Evolutionary conservation across 2,329 filamentous ascomycete genomes (phyloP).

Genomic region (Colletotrichum cereale): DNA sequence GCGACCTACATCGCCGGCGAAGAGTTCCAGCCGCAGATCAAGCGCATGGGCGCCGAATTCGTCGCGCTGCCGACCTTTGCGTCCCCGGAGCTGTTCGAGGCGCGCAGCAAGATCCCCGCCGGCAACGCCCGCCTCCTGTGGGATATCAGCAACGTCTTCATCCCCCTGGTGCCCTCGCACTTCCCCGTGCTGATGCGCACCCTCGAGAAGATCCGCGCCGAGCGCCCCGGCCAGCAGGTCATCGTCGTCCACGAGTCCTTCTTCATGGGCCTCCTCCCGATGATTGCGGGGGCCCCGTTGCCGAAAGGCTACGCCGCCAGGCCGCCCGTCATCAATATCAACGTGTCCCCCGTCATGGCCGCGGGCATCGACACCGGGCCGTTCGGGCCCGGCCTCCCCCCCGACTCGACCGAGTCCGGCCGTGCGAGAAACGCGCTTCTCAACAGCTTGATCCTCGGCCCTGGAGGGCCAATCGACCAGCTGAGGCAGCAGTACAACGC

Average conservation of each 20-base stretch:
- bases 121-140: slow-evolving; percentile 48
- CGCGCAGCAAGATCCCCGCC: slow-evolving; percentile 39
- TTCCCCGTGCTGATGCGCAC: slow-evolving; percentile 50
- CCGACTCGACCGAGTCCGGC: slow-evolving; percentile 52
- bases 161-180: slow-evolving; percentile 49
- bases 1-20: slow-evolving; percentile 56
- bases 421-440: slow-evolving; percentile 50
- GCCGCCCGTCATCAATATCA: slow-evolving; percentile 55
- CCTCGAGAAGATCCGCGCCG: slow-evolving; percentile 50
- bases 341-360: slow-evolving; percentile 52
- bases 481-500: slow-evolving; percentile 43
- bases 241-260: slow-evolving; percentile 58
- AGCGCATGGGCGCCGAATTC: slow-evolving; percentile 54
- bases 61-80: slow-evolving; percentile 41
- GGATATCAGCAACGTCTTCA: slow-evolving; percentile 51
- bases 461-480: slow-evolving; percentile 43
- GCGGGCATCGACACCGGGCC: slow-evolving; percentile 55
- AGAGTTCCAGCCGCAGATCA: slow-evolving; percentile 51
- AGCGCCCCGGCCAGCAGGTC: slow-evolving; percentile 52
- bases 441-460: slow-evolving; percentile 41
- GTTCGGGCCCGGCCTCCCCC: slow-evolving; percentile 54
- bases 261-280: slow-evolving; percentile 53
- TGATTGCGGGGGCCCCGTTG: slow-evolving; percentile 53
- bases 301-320: slow-evolving; percentile 52
- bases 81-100: slow-evolving; percentile 41